A percentile compares a stretch with the other conserved stretches of the same genome.
Conservation (phyloP, 169 alveolate species). For the Cryptosporidium canis region DNA sequence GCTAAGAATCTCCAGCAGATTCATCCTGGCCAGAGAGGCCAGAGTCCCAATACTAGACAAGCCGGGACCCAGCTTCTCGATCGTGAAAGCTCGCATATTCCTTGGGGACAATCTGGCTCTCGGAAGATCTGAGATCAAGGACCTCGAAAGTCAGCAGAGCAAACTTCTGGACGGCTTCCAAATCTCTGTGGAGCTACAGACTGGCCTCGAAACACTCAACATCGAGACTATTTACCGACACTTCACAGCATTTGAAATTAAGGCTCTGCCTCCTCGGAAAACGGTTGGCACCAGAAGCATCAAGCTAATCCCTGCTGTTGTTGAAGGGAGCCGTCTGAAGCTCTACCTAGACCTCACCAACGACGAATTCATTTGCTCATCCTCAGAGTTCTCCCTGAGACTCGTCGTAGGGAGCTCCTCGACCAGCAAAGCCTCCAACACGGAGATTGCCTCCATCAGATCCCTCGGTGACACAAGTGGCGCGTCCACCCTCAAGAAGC, state of each 20-base stretch:
- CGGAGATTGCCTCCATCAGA: not conserved
- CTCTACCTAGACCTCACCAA: constrained; percentile 20
- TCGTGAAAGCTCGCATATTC: not conserved
- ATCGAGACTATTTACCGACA: not conserved
- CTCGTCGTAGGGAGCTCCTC: not conserved
- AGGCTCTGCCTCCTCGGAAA: constrained; percentile 38
- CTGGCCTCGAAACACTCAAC: not conserved
- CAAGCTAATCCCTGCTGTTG: constrained; percentile 4
- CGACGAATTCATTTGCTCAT: constrained; percentile 40
- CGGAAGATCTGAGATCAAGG: constrained; percentile 4
- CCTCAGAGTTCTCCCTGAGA: constrained; percentile 13
- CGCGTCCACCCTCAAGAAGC: constrained; percentile 10
- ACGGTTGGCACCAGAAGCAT: constrained; percentile 36
- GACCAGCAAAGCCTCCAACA: not conserved
- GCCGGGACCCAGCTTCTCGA: not conserved
- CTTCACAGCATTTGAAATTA: constrained; percentile 7
- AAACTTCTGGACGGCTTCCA: not conserved
- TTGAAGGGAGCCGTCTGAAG: not conserved
- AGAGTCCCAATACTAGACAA: constrained; percentile 12
- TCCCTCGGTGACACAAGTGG: not conserved
- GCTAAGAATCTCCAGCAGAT: constrained; percentile 26
- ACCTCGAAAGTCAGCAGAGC: not conserved
- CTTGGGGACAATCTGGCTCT: not conserved
- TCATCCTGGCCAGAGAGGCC: constrained; percentile 1
- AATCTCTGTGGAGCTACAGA: constrained; percentile 2